These are phyloP conservation scores for Venturiaceae sp. DNA, from an alignment of 2,329 filamentous ascomycete genomes.

Conservation along the genomic window DNA sequence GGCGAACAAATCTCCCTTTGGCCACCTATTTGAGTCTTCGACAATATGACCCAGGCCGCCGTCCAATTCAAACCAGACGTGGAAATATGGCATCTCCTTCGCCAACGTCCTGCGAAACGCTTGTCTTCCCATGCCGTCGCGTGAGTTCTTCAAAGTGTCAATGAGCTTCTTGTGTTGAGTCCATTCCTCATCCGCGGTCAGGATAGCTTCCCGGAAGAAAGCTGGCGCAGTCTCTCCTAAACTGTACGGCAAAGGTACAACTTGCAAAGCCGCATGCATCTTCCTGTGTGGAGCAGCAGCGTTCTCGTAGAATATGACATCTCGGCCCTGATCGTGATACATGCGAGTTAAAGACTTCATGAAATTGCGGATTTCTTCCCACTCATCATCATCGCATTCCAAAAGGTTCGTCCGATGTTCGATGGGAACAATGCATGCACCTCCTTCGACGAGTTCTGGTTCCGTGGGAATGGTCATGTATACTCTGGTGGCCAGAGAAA, in stretches of 20 bases:
- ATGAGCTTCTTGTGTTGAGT: conserved; percentile 91
- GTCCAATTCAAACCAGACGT: conserved; percentile 88
- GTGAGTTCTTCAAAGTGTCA: conserved; percentile 61
- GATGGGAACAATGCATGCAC: conserved; percentile 81
- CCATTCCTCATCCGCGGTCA: conserved; percentile 86
- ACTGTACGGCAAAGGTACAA: conserved; percentile 78
- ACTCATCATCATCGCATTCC: conserved; percentile 98
- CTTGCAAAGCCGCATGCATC: conserved; percentile 76
- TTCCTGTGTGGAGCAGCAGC: conserved; percentile 71
- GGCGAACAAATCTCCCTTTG: conserved; percentile 83
- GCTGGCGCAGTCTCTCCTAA: conserved; percentile 87
- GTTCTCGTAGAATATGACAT: conserved; percentile 97
- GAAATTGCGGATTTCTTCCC: conserved; percentile 93
- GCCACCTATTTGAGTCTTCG: conserved; percentile 79
- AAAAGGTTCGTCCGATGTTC: conserved; percentile 81
- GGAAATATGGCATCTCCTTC: conserved; percentile 98
- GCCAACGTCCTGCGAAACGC: conserved; percentile 77
- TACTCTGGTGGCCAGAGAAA: conserved; percentile 76
- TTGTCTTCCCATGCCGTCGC: conserved; percentile 57
- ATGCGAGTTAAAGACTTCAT: conserved; percentile 93
- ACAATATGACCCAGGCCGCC: conserved; percentile 89
- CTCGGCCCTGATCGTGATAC: conserved; percentile 87
- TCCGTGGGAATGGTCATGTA: conserved; percentile 85
- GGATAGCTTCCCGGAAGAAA: conserved; percentile 91
- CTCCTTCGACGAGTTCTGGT: conserved; percentile 74